These are phyloP conservation scores for Lignosus rhinocerotis DNA, from an alignment of 1,284 basidiomycete genomes.

Conservation along the genomic window DNA sequence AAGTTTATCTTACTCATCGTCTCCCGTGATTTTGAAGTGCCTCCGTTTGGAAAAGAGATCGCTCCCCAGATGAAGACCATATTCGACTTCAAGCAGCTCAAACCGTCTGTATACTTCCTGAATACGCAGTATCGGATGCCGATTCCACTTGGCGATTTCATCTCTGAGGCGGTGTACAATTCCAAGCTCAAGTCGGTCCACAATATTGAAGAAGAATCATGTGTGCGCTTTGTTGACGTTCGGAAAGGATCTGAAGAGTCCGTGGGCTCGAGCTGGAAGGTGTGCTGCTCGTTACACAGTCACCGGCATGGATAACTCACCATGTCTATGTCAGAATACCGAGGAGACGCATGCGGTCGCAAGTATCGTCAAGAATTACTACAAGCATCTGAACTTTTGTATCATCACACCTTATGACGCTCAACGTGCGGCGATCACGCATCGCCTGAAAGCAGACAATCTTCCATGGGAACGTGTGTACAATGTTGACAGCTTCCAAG, in stretches of 20 bases:
- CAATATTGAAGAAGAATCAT: slow-evolving; percentile 23
- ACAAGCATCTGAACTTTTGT: slow-evolving; percentile 37
- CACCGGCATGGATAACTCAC: neutral
- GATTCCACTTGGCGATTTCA: slow-evolving; percentile 46
- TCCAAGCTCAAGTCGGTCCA: slow-evolving; percentile 40
- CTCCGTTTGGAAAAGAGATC: slow-evolving; percentile 46
- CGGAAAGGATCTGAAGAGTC: slow-evolving; percentile 38
- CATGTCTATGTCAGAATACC: slow-evolving; percentile 37
- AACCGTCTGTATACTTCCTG: slow-evolving; percentile 36
- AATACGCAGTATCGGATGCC: slow-evolving; percentile 48
- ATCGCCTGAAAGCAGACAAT: slow-evolving; percentile 42
- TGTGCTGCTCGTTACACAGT: slow-evolving; percentile 17
- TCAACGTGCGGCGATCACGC: slow-evolving; percentile 56
- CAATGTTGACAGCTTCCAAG: slow-evolving; percentile 71
- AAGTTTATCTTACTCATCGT: neutral
- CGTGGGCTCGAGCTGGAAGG: slow-evolving; percentile 44
- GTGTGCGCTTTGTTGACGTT: slow-evolving; percentile 44
- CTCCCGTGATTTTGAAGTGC: slow-evolving; percentile 29
- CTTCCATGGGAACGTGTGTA: slow-evolving; percentile 57
- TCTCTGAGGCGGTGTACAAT: slow-evolving; percentile 45
- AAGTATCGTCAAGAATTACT: slow-evolving; percentile 39
- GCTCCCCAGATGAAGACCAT: slow-evolving; percentile 41
- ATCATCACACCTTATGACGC: slow-evolving; percentile 75
- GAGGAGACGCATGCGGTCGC: slow-evolving; percentile 42
- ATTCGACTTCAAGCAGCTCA: slow-evolving; percentile 46